Percentiles rank a stretch among this genome's conserved stretches.
phyloP scores from a whole-genome alignment of 1,284 basidiomycete genomes.

The Trichosporon sp. region DNA sequence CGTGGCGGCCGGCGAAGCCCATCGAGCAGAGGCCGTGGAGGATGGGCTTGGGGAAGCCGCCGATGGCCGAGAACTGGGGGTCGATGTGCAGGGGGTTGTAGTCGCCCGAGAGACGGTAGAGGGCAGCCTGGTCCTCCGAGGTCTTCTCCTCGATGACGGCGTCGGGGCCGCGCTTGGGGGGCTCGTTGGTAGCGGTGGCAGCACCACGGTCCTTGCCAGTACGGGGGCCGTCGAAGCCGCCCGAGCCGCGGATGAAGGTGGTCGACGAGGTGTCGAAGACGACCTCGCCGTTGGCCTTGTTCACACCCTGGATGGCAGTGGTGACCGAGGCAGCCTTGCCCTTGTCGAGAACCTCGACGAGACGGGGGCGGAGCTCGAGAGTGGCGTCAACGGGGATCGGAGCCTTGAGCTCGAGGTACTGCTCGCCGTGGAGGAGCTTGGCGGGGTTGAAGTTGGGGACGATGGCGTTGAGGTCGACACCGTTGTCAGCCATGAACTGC shows the following conservation, averaged over 20 bases:
- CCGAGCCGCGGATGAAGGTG: constrained; percentile 88
- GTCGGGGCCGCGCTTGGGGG: constrained; percentile 81
- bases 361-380: constrained; percentile 72
- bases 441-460: constrained; percentile 90
- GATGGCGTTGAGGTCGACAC: constrained; percentile 75
- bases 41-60: constrained; percentile 89
- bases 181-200: constrained; percentile 79
- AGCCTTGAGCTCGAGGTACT: constrained; percentile 85
- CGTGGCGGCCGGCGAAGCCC: constrained; percentile 93
- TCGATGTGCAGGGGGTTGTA: constrained; percentile 91
- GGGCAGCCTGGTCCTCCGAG: constrained; percentile 73
- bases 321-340: constrained; percentile 91
- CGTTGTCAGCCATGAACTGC: constrained; percentile 73
- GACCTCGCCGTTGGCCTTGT: constrained; percentile 74
- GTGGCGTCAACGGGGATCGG: constrained; percentile 84
- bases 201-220: constrained; percentile 80
- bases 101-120: constrained; percentile 89
- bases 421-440: constrained; percentile 97
- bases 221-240: constrained; percentile 93
- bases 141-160: constrained; percentile 86
- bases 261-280: constrained; percentile 94
- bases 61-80: constrained; percentile 89
- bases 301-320: constrained; percentile 72
- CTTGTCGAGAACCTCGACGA: constrained; percentile 60
- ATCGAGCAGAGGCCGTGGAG: constrained; percentile 81